Evolutionary conservation across 2,329 filamentous ascomycete genomes (phyloP).

Genomic region (Phyllosticta paracitricarpa): DNA sequence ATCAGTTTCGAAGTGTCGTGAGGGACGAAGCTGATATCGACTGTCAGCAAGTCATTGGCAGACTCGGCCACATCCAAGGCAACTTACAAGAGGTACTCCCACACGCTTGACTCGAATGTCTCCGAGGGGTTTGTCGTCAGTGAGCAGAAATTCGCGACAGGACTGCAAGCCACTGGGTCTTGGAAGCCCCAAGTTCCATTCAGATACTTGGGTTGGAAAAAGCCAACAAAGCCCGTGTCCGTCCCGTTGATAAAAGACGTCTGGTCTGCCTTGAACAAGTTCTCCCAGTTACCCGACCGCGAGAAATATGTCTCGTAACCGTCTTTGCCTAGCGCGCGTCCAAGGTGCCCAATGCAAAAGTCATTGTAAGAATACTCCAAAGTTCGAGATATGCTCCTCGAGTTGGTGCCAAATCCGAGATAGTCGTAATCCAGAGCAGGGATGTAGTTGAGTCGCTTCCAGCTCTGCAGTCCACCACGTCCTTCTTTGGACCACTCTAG

Average conservation of each 20-base stretch:
- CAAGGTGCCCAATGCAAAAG: slow-evolving; percentile 53
- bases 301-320: slow-evolving; percentile 49
- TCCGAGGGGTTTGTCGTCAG: slow-evolving; percentile 43
- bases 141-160: slow-evolving; percentile 22
- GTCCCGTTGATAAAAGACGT: slow-evolving; percentile 28
- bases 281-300: slow-evolving; percentile 56
- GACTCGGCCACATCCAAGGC: no score
- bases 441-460: slow-evolving; percentile 28
- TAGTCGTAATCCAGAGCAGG: slow-evolving; percentile 33
- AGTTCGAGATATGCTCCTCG: slow-evolving; percentile 30
- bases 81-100: slow-evolving; percentile 61
- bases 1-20: slow-evolving; percentile 34
- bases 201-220: slow-evolving; percentile 57
- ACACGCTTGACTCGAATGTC: slow-evolving; percentile 62
- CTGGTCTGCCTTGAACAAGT: slow-evolving; percentile 45
- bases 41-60: not conserved
- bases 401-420: slow-evolving; percentile 33
- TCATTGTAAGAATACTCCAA: slow-evolving; percentile 35
- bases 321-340: slow-evolving; percentile 42
- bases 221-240: slow-evolving; percentile 58
- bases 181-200: slow-evolving; percentile 61
- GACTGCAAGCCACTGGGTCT: slow-evolving; percentile 42
- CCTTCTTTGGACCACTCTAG: slow-evolving; percentile 30
- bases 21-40: slow-evolving; percentile 28
- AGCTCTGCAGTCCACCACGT: slow-evolving; percentile 26